Percentiles rank a stretch among this genome's conserved stretches.
These are phyloP conservation scores for Syzygium jambos DNA, from an alignment of 345 rosid genomes.

Conservation along the genomic window DNA sequence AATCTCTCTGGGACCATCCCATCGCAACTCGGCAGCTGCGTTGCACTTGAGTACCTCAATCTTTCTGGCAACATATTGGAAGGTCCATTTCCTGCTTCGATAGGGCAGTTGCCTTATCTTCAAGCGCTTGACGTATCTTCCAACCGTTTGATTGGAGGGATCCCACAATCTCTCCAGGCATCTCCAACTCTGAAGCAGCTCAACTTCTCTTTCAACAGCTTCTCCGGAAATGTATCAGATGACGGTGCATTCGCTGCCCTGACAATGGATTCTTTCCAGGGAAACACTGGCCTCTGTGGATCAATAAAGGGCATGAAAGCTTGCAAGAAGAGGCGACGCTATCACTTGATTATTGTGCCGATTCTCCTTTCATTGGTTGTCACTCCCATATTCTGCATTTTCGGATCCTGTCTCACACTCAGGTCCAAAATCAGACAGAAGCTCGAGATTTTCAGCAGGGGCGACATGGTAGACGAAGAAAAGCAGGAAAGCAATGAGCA, in stretches of 20 bases:
- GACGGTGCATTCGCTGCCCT: conserved; percentile 52
- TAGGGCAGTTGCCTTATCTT: conserved; percentile 74
- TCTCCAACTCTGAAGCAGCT: conserved; percentile 52
- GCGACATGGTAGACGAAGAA: conserved; percentile 42
- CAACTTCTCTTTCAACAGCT: conserved; percentile 72
- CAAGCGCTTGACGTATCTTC: conserved; percentile 53
- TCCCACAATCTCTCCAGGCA: conserved; percentile 51
- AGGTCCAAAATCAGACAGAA: conserved; percentile 36
- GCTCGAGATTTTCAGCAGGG: conserved; percentile 18
- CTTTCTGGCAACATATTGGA: conserved; percentile 51
- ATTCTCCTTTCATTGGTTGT: conserved; percentile 44
- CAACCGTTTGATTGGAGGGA: conserved; percentile 51
- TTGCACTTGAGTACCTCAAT: conserved; percentile 78
- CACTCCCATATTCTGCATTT: conserved; percentile 35
- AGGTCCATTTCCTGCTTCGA: conserved; percentile 54
- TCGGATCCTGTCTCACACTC: conserved; percentile 27
- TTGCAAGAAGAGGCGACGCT: conserved; percentile 38
- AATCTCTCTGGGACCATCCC: conserved; percentile 61
- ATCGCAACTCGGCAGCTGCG: conserved; percentile 72
- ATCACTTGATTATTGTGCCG: conserved; percentile 34
- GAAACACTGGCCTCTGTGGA: conserved; percentile 69
- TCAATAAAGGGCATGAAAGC: conserved; percentile 56
- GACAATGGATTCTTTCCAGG: conserved; percentile 56
- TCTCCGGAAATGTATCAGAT: conserved; percentile 56
- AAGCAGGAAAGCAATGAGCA: conserved; percentile 28